phyloP scores from a whole-genome alignment of 139 green algal genomes.

The Tetraselmis striata region DNA sequence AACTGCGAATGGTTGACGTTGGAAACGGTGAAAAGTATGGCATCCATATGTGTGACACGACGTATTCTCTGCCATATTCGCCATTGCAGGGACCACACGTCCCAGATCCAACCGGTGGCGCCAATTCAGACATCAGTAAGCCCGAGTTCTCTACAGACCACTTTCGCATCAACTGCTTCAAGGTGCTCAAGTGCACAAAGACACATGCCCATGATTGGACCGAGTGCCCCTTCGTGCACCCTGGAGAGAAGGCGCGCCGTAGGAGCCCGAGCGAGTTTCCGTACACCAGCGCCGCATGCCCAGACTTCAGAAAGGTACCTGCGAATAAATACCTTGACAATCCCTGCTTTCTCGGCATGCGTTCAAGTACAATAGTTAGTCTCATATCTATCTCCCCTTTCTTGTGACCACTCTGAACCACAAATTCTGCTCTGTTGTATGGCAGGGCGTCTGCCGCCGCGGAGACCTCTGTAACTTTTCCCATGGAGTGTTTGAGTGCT shows the following conservation, averaged over 20 bases:
- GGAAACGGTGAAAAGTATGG: too few species aligned
- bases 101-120: not conserved
- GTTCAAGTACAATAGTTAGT: not conserved
- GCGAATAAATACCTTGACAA: not conserved
- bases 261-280: slow-evolving; percentile 56
- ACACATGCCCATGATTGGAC: slow-evolving; percentile 69
- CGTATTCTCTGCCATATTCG: too few species aligned
- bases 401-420: not conserved
- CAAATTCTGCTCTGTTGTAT: not conserved
- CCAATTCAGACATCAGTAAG: slow-evolving; percentile 25
- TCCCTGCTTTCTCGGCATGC: not conserved
- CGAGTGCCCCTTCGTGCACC: slow-evolving; percentile 61
- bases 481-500: slow-evolving; percentile 97
- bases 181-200: slow-evolving; percentile 37
- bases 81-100: not conserved
- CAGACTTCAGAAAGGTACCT: slow-evolving; percentile 75
- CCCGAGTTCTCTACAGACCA: slow-evolving; percentile 24
- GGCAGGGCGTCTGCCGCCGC: slow-evolving; percentile 66
- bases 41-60: too few species aligned
- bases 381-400: not conserved
- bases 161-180: slow-evolving; percentile 41
- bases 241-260: slow-evolving; percentile 72
- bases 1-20: too few species aligned
- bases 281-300: slow-evolving; percentile 78
- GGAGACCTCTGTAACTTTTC: slow-evolving; percentile 85